Conservation (phyloP, 2,329 filamentous ascomycete species). For the Graphiopsis chlorocephala region DNA sequence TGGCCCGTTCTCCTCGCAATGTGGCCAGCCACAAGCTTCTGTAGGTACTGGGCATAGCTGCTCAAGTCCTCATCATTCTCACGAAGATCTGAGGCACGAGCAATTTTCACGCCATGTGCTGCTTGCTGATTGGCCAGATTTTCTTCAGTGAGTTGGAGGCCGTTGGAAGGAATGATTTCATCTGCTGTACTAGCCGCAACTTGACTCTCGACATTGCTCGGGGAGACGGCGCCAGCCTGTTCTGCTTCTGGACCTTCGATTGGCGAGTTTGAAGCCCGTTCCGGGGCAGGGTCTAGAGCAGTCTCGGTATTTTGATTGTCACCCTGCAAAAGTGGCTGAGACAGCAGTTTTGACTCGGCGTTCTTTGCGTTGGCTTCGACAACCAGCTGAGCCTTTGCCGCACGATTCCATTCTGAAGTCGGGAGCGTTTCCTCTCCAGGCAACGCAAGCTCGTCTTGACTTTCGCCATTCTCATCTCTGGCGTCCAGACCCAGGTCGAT, state of each 20-base stretch:
- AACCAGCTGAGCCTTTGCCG: slow-evolving; percentile 23
- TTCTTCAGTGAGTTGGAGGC: slow-evolving; percentile 29
- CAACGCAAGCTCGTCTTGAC: background rate
- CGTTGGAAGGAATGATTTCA: background rate
- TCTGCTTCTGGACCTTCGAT: background rate
- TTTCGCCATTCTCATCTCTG: background rate
- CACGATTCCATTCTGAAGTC: slow-evolving; percentile 26
- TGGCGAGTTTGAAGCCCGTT: background rate
- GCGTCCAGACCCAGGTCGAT: background rate
- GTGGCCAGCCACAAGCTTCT: slow-evolving; percentile 15
- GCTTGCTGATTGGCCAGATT: slow-evolving; percentile 35
- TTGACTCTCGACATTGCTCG: background rate
- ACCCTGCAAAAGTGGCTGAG: background rate
- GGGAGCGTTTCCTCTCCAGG: slow-evolving; percentile 15
- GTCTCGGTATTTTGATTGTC: background rate
- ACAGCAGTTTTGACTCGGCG: background rate
- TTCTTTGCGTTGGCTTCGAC: slow-evolving; percentile 15
- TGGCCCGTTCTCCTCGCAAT: background rate
- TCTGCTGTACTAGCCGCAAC: background rate
- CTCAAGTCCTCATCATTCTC: slow-evolving; percentile 31
- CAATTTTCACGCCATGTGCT: slow-evolving; percentile 19
- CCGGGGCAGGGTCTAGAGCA: too few relatives aligned
- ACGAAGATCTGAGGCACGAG: slow-evolving; percentile 30
- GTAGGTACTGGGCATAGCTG: slow-evolving; percentile 27
- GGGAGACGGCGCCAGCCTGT: background rate